Evolutionary conservation across 2,329 filamentous ascomycete genomes (phyloP).

Genomic region (Cercospora sesami): DNA sequence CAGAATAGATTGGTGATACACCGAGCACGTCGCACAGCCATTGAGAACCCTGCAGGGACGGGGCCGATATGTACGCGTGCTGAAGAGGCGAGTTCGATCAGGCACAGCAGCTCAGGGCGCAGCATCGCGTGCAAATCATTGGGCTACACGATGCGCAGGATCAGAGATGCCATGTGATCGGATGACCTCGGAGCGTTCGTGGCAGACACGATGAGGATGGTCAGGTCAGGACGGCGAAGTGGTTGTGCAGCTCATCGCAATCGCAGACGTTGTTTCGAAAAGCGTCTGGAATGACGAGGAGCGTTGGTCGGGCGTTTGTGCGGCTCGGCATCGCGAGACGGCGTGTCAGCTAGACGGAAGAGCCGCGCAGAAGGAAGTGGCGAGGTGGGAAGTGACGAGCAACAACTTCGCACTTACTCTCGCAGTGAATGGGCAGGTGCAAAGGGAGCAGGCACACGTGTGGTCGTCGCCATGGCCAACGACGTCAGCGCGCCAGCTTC

Average conservation of each 20-base stretch:
- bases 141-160: neutral
- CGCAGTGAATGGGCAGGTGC: neutral
- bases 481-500: neutral
- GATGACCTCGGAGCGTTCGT: neutral
- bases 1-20: slow-evolving; percentile 17
- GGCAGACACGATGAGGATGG: neutral
- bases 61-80: slow-evolving; percentile 13
- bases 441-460: neutral
- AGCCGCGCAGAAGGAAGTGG: no score
- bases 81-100: neutral
- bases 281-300: neutral
- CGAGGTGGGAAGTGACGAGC: neutral
- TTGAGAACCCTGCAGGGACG: slow-evolving; percentile 9
- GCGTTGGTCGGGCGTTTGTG: neutral
- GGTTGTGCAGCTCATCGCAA: neutral
- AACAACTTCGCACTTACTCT: neutral
- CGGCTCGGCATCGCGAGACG: neutral
- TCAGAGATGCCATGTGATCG: neutral
- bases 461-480: neutral
- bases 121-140: neutral
- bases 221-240: neutral
- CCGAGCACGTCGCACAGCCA: slow-evolving; percentile 8
- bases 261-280: slow-evolving; percentile 1
- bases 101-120: slow-evolving; percentile 5
- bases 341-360: neutral